Evolutionary conservation across 2,329 filamentous ascomycete species (phyloP).

Genomic region (Ceratocystis destructans): DNA sequence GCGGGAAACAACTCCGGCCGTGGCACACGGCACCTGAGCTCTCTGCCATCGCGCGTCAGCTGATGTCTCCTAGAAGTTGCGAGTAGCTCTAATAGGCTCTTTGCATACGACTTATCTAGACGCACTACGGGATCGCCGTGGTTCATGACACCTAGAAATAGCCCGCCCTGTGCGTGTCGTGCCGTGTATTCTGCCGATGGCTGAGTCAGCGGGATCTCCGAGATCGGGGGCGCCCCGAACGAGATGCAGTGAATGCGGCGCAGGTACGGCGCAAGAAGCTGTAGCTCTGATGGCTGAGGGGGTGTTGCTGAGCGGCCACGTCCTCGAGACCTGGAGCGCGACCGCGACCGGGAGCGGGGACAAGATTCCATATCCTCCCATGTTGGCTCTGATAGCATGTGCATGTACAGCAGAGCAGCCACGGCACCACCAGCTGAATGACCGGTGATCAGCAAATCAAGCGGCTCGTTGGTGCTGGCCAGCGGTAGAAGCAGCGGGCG

Average conservation of each 20-base stretch:
- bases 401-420: slow-evolving; percentile 62
- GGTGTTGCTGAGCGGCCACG: neutral
- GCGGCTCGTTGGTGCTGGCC: slow-evolving; percentile 33
- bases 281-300: slow-evolving; percentile 36
- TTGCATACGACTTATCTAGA: slow-evolving; percentile 64
- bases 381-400: slow-evolving; percentile 52
- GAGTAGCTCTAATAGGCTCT: slow-evolving; percentile 57
- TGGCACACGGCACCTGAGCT: slow-evolving; percentile 48
- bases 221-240: slow-evolving; percentile 71
- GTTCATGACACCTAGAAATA: slow-evolving; percentile 72
- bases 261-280: slow-evolving; percentile 53
- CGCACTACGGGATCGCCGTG: slow-evolving; percentile 71
- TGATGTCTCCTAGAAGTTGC: slow-evolving; percentile 38
- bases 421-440: slow-evolving; percentile 80
- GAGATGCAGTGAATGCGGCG: slow-evolving; percentile 71
- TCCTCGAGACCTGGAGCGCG: slow-evolving; percentile 36
- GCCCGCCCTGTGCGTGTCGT: slow-evolving; percentile 37
- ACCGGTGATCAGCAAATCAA: slow-evolving; percentile 68
- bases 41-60: neutral
- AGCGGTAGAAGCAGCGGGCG: slow-evolving; percentile 21
- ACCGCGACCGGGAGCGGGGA: slow-evolving; percentile 45
- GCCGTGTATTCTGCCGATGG: slow-evolving; percentile 20
- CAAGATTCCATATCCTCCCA: neutral
- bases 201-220: slow-evolving; percentile 47
- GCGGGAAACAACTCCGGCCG: slow-evolving; percentile 54